Conservation (phyloP, 257 asterid species). For the Knoxia roxburghii region DNA sequence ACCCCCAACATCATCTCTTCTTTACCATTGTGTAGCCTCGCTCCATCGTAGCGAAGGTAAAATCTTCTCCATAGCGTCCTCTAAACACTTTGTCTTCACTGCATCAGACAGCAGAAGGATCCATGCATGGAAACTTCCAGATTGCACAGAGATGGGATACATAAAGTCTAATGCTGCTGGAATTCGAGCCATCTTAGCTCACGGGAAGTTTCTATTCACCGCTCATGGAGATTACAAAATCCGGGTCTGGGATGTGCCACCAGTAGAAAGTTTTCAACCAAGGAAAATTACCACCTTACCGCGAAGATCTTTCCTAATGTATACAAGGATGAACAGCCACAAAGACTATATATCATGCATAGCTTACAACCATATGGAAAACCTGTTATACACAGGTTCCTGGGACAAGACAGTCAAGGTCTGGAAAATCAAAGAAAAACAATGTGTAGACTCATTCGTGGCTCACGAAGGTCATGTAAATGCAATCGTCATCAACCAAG, state of each 20-base stretch:
- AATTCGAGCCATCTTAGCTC: slow-evolving; percentile 47
- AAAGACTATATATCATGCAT: slow-evolving; percentile 43
- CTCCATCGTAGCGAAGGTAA: slow-evolving; percentile 56
- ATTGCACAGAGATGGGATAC: slow-evolving; percentile 50
- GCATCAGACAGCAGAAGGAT: slow-evolving; percentile 55
- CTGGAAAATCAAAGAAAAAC: slow-evolving; percentile 43
- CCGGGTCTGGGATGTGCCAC: slow-evolving; percentile 52
- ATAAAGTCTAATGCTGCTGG: slow-evolving; percentile 47
- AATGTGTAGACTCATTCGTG: slow-evolving; percentile 49
- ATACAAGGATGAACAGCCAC: slow-evolving; percentile 25
- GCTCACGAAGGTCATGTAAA: slow-evolving; percentile 61
- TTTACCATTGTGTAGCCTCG: slow-evolving; percentile 61
- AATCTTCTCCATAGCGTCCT: slow-evolving; percentile 42
- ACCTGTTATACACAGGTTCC: slow-evolving; percentile 60
- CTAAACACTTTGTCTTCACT: slow-evolving; percentile 46
- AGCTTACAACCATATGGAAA: slow-evolving; percentile 44
- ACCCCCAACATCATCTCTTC: slow-evolving; percentile 39
- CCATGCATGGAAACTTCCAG: slow-evolving; percentile 63
- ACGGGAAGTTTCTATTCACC: slow-evolving; percentile 42
- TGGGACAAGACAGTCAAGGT: slow-evolving; percentile 62
- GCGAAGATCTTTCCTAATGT: slow-evolving; percentile 30
- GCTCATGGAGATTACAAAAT: slow-evolving; percentile 52
- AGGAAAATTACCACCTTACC: slow-evolving; percentile 49
- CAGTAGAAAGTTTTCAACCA: slow-evolving; percentile 27
- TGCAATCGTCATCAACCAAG: slow-evolving; percentile 47